These are phyloP conservation scores for Torrubiella hemipterigena DNA, from an alignment of 2,329 filamentous ascomycete genomes.

Conservation along the genomic window DNA sequence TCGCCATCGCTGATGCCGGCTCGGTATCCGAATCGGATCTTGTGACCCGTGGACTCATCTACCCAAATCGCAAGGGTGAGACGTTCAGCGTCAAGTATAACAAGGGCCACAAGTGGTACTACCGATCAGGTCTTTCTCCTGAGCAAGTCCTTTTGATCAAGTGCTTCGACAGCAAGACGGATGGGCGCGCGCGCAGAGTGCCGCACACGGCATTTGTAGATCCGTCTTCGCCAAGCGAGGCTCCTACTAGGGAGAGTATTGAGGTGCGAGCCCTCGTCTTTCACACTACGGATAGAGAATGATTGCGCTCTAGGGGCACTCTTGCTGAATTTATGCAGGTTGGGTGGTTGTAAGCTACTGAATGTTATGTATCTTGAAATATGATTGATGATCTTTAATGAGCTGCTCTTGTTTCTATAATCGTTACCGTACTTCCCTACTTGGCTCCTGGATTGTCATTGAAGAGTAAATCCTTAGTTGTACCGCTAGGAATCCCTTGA, in stretches of 20 bases:
- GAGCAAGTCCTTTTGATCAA: constrained; percentile 47
- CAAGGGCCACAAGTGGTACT: constrained; percentile 36
- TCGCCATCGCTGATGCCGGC: constrained; percentile 38
- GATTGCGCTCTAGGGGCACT: too few relatives aligned
- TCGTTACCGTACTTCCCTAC: too few relatives aligned
- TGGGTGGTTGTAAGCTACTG: too few relatives aligned
- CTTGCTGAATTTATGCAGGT: too few relatives aligned
- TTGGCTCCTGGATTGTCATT: constrained; percentile 24
- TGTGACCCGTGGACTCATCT: constrained; percentile 34
- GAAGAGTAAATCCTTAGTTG: constrained; percentile 66
- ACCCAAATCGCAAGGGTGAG: constrained; percentile 37
- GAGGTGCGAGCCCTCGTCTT: constrained; percentile 44
- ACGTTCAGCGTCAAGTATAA: constrained; percentile 32
- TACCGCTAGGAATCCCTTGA: constrained; percentile 65
- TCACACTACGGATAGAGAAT: constrained; percentile 26
- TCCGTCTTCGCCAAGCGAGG: constrained; percentile 20
- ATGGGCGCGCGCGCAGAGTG: constrained; percentile 37
- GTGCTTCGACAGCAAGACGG: constrained; percentile 46
- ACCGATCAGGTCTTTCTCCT: constrained; percentile 35
- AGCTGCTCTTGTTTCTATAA: too few relatives aligned
- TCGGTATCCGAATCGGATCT: constrained; percentile 38
- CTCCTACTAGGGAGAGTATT: constrained; percentile 45
- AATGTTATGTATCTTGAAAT: too few relatives aligned
- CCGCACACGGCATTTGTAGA: constrained; percentile 46
- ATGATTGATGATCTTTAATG: too few relatives aligned